These are phyloP conservation scores for Sugiyamaella lignohabitans DNA, from an alignment of 805 yeast genomes.

Conservation along the genomic window DNA sequence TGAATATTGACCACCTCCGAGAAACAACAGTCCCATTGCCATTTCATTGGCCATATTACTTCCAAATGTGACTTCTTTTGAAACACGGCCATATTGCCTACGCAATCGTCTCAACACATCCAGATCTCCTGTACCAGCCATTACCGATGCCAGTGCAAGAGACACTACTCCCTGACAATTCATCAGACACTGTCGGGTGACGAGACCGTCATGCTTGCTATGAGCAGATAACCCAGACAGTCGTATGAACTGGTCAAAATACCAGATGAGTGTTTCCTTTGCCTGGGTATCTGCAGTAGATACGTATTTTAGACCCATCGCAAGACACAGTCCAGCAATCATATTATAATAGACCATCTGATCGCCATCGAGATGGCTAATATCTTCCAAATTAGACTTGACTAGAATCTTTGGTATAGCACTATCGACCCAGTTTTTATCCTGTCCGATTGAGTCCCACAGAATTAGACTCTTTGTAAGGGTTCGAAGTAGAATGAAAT, in stretches of 20 bases:
- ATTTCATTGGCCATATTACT: conserved; percentile 70
- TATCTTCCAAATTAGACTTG: conserved; percentile 27
- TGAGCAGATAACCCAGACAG: conserved; percentile 39
- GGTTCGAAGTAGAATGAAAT: conserved; percentile 58
- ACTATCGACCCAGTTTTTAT: conserved; percentile 48
- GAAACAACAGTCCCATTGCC: conserved; percentile 79
- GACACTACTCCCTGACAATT: conserved; percentile 54
- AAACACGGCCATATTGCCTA: conserved; percentile 51
- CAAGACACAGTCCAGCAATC: conserved; percentile 65
- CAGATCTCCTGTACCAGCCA: conserved; percentile 91
- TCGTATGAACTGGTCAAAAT: conserved; percentile 46
- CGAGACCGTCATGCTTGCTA: conserved; percentile 50
- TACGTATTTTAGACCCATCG: conserved; percentile 71
- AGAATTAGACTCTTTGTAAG: conserved; percentile 57
- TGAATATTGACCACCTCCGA: conserved; percentile 92
- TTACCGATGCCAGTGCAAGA: conserved; percentile 60
- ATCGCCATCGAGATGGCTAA: conserved; percentile 45
- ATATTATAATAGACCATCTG: conserved; percentile 56
- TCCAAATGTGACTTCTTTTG: conserved; percentile 46
- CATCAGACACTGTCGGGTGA: conserved; percentile 49
- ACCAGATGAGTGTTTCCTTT: conserved; percentile 48
- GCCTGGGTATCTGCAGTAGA: conserved; percentile 55
- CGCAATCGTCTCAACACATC: conserved; percentile 68
- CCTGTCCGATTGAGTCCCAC: conserved; percentile 59
- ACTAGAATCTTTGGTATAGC: conserved; percentile 50